Percentiles rank a stretch among this genome's conserved stretches.
Conservation (phyloP, 2,329 filamentous ascomycete genomes). For the Fusarium poae region DNA sequence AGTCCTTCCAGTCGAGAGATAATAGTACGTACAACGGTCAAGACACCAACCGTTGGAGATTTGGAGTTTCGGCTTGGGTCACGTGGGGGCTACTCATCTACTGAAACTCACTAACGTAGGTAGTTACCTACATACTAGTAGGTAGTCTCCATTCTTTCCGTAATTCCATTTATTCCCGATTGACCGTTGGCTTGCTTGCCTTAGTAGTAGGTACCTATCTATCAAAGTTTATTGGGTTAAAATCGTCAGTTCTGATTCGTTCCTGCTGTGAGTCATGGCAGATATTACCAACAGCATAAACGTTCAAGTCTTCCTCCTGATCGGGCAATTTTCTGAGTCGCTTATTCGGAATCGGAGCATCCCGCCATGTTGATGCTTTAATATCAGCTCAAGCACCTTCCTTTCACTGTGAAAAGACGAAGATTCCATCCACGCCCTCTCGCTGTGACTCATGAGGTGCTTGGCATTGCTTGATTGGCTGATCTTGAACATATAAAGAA, state of each 20-base stretch:
- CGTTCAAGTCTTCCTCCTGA: background rate
- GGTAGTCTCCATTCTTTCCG: background rate
- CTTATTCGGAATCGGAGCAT: background rate
- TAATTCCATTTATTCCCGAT: background rate
- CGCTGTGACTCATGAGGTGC: constrained; percentile 9
- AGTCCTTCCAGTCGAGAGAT: background rate
- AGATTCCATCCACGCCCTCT: background rate
- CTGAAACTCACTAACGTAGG: constrained; percentile 13
- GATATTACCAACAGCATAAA: background rate
- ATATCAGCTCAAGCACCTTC: background rate
- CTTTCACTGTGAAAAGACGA: constrained; percentile 3
- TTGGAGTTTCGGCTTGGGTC: background rate
- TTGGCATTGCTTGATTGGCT: background rate
- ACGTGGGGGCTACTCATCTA: constrained; percentile 1
- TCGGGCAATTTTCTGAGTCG: constrained; percentile 5
- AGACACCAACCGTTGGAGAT: background rate
- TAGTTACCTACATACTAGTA: no score
- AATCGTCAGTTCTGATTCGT: background rate
- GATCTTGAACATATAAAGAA: background rate
- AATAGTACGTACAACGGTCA: background rate
- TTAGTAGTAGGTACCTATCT: no score
- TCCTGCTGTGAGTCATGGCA: background rate
- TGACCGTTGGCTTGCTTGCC: background rate
- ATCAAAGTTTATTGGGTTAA: background rate
- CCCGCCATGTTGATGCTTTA: background rate